These are phyloP conservation scores for Cyberlindnera xylosilytica DNA, from an alignment of 805 yeast genomes.

Conservation along the genomic window DNA sequence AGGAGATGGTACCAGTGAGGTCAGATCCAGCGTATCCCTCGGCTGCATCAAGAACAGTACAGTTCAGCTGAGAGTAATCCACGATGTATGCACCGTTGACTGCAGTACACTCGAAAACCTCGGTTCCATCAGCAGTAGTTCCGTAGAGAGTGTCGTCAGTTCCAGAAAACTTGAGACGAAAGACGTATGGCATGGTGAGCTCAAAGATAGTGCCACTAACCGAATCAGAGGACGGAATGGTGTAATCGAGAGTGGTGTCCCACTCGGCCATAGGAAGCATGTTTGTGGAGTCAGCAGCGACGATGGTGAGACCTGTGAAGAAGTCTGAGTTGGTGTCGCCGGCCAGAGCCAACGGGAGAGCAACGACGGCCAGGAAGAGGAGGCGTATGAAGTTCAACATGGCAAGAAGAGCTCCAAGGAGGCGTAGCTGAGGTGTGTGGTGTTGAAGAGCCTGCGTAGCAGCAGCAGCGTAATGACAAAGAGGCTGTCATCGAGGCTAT, in stretches of 20 bases:
- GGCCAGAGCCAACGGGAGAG: background rate
- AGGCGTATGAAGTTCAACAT: background rate
- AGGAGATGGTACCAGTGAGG: conserved; percentile 29
- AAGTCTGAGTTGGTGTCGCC: background rate
- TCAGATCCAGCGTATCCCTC: conserved; percentile 14
- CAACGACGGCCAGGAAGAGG: background rate
- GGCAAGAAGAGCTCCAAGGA: background rate
- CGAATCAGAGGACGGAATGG: conserved; percentile 25
- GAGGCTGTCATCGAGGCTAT: no score
- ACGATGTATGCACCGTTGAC: conserved; percentile 32
- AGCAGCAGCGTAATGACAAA: no score
- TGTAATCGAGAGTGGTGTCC: conserved; percentile 31
- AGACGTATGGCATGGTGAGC: conserved; percentile 30
- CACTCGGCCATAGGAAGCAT: conserved; percentile 32
- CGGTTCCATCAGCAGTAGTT: conserved; percentile 25
- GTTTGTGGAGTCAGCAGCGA: conserved; percentile 5
- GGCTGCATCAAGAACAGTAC: conserved; percentile 24
- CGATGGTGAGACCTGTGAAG: conserved; percentile 7
- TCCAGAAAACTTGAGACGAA: conserved; percentile 32
- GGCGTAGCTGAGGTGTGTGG: background rate
- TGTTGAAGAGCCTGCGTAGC: background rate
- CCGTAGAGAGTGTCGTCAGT: conserved; percentile 16
- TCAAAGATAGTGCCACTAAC: conserved; percentile 20
- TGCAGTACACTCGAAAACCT: conserved; percentile 31
- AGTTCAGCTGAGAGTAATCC: conserved; percentile 29